These are phyloP conservation scores for Blumeria graminis DNA, from an alignment of 2,329 filamentous ascomycete genomes.

Conservation along the genomic window DNA sequence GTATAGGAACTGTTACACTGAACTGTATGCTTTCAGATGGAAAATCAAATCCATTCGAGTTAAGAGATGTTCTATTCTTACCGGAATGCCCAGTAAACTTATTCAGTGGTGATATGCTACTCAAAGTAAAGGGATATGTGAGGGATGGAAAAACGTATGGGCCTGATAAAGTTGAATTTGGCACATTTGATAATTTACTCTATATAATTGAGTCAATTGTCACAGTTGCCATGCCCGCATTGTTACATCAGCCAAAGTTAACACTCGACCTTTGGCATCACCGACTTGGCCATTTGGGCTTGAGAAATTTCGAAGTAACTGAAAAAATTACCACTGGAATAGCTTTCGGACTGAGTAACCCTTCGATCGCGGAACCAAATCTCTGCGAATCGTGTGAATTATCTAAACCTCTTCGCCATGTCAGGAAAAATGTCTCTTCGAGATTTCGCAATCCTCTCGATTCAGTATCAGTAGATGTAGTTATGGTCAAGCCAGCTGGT, in stretches of 20 bases:
- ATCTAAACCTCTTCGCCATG: neutral
- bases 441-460: neutral
- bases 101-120: slow-evolving; percentile 1
- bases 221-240: neutral
- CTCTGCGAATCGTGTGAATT: too few species aligned
- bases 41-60: neutral
- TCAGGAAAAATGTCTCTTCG: neutral
- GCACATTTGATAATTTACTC: neutral
- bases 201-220: neutral
- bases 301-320: neutral
- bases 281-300: neutral
- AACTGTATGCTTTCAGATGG: neutral
- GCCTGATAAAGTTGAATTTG: neutral
- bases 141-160: neutral
- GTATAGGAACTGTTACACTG: neutral
- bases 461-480: neutral
- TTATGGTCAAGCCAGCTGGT: neutral
- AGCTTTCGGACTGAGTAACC: neutral
- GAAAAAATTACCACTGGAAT: neutral
- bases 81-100: neutral
- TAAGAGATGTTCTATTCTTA: neutral
- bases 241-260: neutral
- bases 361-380: neutral
- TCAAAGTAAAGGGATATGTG: neutral
- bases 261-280: neutral